Conservation (phyloP, 2,329 filamentous ascomycete genomes). For the Fusarium vanettenii region DNA sequence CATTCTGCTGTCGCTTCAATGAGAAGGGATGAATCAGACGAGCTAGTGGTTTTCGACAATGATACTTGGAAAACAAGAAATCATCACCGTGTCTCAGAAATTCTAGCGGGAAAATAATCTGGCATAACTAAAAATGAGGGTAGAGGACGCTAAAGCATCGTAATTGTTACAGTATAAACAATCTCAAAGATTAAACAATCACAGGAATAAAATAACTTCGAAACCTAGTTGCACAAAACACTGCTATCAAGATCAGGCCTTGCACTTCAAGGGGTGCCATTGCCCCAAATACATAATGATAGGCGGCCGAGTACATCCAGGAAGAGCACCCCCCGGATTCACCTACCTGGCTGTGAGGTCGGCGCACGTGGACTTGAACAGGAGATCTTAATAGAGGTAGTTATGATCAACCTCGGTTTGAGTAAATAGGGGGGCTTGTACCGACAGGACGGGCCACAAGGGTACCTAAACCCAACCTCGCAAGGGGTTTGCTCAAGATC, state of each 20-base stretch:
- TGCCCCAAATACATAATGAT: not conserved
- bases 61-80: not conserved
- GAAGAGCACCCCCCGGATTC: not conserved
- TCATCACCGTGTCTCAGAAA: not conserved
- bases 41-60: not conserved
- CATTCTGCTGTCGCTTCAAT: no score
- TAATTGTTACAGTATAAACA: not conserved
- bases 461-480: no score
- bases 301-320: not conserved
- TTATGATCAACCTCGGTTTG: not conserved
- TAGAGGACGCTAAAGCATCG: not conserved
- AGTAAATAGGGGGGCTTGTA: not conserved
- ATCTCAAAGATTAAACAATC: not conserved
- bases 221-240: not conserved
- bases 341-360: not conserved
- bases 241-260: not conserved
- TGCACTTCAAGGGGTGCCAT: not conserved
- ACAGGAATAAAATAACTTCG: not conserved
- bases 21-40: not conserved
- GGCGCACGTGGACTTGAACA: not conserved
- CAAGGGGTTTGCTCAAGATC: not conserved
- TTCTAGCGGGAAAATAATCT: not conserved
- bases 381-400: not conserved
- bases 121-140: not conserved
- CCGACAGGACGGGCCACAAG: not conserved